Evolutionary conservation across 2,329 filamentous ascomycete genomes (phyloP), one percentile per base, ranked within the genome.

Genomic region (Didymosphaeria variabile): DNA sequence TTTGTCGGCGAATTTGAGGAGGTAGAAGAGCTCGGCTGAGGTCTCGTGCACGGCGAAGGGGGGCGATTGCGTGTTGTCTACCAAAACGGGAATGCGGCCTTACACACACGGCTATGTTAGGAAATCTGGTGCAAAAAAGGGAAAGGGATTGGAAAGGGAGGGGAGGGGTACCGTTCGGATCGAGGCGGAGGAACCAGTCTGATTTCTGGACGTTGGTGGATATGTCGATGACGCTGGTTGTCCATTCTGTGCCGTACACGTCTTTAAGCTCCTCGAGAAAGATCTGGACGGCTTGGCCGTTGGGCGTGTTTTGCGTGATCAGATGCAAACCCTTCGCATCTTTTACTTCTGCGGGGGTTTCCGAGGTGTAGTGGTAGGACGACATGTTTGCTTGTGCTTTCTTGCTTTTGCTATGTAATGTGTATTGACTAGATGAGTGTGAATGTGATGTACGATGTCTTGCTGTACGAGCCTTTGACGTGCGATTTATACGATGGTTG

Each of bases 31-130:
- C 65, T 85, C 79, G 13, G 84, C 85, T 0, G 80, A 84, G 0
- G 84, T 85, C 69, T 87, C 85, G 69, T 84, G 80, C 34, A 86
- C 81, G 1, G 83, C 69, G 71, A 85, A 85, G 1, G 83, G 84
- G 12, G 82, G 81, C 77, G 64, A 57, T 62, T 84, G 83, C 73
- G 89, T 85, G 65, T 90, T 87, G 77, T 90, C 87, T 34, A 89
- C 82, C 36, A 90, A 82, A 45, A 84, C 86, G 1, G 87, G 86
- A 66, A 89, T 88, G 36, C 86, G 83, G 5, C 87, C 87, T 55
- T 40, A 7, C 5, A 29, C 2, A 29, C 26, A 29, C 34, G 34
- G 3, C 34, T 36, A 10, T 36, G 34, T 36, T 36, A 36, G 34
- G 13, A 7, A 7, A 5, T 29, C 26, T 6, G 26, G 4, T 29